A percentile compares a stretch with the other conserved stretches of the same genome.
Evolutionary conservation across 2,329 filamentous ascomycete species (phyloP).

Genomic region (Botrytis sinoallii): DNA sequence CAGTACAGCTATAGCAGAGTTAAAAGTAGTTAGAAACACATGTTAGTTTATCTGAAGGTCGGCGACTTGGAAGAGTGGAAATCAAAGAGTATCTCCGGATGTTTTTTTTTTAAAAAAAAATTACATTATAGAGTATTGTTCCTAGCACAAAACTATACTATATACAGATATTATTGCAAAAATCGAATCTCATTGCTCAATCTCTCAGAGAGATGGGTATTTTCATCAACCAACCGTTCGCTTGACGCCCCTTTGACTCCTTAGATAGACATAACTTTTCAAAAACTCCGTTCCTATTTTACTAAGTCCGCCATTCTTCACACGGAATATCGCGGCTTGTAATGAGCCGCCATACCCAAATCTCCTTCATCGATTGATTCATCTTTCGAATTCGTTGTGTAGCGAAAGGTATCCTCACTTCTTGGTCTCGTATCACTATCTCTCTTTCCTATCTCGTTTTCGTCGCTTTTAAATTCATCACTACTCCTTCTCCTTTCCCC

Average conservation of each 20-base stretch:
- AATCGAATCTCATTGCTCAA: background rate
- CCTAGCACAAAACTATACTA: background rate
- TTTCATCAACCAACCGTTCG: background rate
- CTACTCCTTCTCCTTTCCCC: background rate
- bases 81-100: background rate
- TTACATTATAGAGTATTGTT: background rate
- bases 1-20: background rate
- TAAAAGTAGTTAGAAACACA: background rate
- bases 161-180: background rate
- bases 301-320: background rate
- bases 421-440: background rate
- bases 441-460: too few species aligned
- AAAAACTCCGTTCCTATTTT: background rate
- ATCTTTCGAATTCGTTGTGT: background rate
- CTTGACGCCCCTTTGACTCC: background rate
- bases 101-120: background rate
- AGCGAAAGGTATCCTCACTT: background rate
- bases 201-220: background rate
- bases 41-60: background rate
- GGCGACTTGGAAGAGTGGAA: background rate
- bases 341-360: background rate
- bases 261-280: background rate
- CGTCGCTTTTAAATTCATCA: background rate
- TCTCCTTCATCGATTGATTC: background rate
- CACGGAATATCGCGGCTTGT: background rate